phyloP scores from a whole-genome alignment of 2,329 filamentous ascomycete genomes.

The Ceratocystis cacaofunesta region DNA sequence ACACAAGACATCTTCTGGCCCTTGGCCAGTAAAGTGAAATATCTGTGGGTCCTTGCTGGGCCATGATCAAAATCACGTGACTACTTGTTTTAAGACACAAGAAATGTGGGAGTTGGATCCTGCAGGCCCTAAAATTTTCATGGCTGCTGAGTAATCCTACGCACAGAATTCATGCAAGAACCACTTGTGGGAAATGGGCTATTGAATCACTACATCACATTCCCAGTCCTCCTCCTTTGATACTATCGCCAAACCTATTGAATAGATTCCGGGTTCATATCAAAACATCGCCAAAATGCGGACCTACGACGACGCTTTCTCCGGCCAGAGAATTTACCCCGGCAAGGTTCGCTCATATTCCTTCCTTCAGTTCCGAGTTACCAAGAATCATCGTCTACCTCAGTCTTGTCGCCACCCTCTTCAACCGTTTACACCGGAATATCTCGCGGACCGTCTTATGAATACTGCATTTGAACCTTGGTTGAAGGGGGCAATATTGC shows the following conservation, averaged over 20 bases:
- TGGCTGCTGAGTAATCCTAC: slow-evolving; percentile 17
- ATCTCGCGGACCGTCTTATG: not conserved
- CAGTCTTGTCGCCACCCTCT: not conserved
- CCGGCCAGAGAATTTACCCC: slow-evolving; percentile 52
- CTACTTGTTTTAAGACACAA: not conserved
- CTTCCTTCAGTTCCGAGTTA: slow-evolving; percentile 1
- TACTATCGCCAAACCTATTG: slow-evolving; percentile 27
- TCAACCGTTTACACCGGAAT: not conserved
- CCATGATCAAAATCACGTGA: slow-evolving; percentile 9
- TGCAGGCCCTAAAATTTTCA: slow-evolving; percentile 18
- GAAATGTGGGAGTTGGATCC: slow-evolving; percentile 23
- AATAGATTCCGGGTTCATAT: slow-evolving; percentile 31
- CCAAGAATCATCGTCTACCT: slow-evolving; percentile 3
- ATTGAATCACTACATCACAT: slow-evolving; percentile 16
- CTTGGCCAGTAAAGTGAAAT: not conserved
- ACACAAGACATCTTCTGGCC: not conserved
- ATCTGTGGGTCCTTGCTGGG: not conserved
- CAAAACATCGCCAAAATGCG: slow-evolving; percentile 36
- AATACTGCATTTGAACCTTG: not conserved
- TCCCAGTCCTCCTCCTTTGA: slow-evolving; percentile 23
- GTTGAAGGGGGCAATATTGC: not conserved
- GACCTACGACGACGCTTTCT: slow-evolving; percentile 53
- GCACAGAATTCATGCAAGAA: slow-evolving; percentile 15
- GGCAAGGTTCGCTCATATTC: slow-evolving; percentile 41
- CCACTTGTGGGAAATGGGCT: slow-evolving; percentile 16